phyloP scores from a whole-genome alignment of 768 basidiomycete genomes.

The Termitomyces sp. region DNA sequence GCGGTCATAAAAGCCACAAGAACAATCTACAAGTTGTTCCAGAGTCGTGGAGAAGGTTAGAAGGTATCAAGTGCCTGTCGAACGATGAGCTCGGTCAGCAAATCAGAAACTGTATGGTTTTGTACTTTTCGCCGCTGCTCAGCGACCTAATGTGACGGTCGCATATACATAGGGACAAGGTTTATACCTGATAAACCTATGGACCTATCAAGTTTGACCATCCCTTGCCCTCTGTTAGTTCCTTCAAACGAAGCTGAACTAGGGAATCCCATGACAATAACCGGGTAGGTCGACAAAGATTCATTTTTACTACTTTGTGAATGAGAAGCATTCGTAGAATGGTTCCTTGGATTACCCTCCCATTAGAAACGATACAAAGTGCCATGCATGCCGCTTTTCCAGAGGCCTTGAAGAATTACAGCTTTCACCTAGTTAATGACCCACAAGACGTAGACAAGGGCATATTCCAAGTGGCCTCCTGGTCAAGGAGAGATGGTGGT shows the following conservation, averaged over 20 bases:
- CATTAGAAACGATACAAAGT: slow-evolving; percentile 46
- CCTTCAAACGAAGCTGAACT: slow-evolving; percentile 27
- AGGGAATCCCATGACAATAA: slow-evolving; percentile 33
- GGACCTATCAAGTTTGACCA: slow-evolving; percentile 28
- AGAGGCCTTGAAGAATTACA: slow-evolving; percentile 32
- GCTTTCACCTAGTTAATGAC: slow-evolving; percentile 29
- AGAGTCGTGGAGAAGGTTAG: slow-evolving; percentile 48
- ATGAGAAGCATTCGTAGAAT: slow-evolving; percentile 27
- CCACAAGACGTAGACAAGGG: slow-evolving; percentile 29
- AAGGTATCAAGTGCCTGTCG: slow-evolving; percentile 35
- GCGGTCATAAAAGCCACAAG: slow-evolving; percentile 40
- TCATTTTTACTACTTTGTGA: background rate
- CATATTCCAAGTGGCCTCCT: slow-evolving; percentile 42
- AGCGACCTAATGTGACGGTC: background rate
- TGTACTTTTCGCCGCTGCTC: background rate
- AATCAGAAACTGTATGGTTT: slow-evolving; percentile 32
- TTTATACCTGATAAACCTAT: background rate
- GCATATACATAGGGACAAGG: slow-evolving; percentile 30
- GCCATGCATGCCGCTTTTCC: slow-evolving; percentile 42
- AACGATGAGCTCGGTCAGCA: slow-evolving; percentile 23
- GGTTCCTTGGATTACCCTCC: slow-evolving; percentile 45
- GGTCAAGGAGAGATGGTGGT: slow-evolving; percentile 20
- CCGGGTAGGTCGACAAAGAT: slow-evolving; percentile 27
- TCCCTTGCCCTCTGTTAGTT: slow-evolving; percentile 34
- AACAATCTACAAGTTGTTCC: slow-evolving; percentile 40